Percentiles rank a stretch among this genome's conserved stretches.
phyloP scores from a whole-genome alignment of 306 rosid genomes.

The Casuarina glauca region DNA sequence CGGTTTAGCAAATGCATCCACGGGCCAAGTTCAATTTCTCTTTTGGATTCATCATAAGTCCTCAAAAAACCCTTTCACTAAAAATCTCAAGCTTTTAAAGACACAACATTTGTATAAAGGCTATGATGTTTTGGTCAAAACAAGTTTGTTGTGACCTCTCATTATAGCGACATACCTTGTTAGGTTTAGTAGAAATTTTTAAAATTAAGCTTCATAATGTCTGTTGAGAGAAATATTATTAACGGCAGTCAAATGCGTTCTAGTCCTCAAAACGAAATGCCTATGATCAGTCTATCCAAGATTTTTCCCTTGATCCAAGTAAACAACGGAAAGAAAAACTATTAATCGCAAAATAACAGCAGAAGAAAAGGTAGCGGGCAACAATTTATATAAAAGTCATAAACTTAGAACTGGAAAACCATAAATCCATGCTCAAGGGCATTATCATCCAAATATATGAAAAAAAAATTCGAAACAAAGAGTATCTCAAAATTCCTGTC shows the following conservation, averaged over 20 bases:
- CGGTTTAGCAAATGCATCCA: background rate
- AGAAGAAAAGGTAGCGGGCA: background rate
- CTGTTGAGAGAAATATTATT: background rate
- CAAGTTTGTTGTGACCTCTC: background rate
- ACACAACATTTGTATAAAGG: background rate
- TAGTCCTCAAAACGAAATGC: background rate
- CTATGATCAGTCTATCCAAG: background rate
- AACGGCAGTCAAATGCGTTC: background rate
- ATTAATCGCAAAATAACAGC: background rate
- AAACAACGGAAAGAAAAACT: background rate
- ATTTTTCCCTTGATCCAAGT: background rate
- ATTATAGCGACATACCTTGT: background rate
- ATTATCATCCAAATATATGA: background rate
- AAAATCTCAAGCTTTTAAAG: too few relatives aligned
- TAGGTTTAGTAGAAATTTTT: background rate
- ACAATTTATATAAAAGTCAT: background rate
- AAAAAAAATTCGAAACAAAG: background rate
- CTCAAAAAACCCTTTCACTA: background rate
- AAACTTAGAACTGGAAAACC: background rate
- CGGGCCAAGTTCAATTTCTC: background rate
- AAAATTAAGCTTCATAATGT: background rate
- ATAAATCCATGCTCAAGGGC: background rate
- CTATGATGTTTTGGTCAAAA: background rate
- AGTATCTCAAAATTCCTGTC: conserved; percentile 3
- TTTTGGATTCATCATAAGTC: background rate